A percentile compares a stretch with the other conserved stretches of the same genome.
Evolutionary conservation across 2,329 filamentous ascomycete species (phyloP).

Genomic region (Cryphonectria japonica): DNA sequence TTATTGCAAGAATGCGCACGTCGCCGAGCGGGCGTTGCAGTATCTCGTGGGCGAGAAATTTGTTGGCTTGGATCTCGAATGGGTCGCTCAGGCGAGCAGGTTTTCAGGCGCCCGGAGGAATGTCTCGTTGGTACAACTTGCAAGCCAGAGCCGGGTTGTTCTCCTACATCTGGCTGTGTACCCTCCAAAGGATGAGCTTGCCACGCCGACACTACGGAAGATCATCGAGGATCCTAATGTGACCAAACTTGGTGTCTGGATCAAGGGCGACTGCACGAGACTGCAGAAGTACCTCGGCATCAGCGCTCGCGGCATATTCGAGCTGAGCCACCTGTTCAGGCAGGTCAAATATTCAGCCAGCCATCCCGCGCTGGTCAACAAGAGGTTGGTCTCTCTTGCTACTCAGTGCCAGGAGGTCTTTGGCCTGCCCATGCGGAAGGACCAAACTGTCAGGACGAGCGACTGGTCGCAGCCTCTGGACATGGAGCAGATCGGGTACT

Average conservation of each 20-base stretch:
- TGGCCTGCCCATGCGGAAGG: constrained; percentile 76
- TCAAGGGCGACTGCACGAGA: constrained; percentile 72
- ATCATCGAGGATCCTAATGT: constrained; percentile 74
- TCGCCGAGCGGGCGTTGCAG: constrained; percentile 68
- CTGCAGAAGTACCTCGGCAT: constrained; percentile 69
- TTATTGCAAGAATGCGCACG: constrained; percentile 72
- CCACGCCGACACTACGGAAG: constrained; percentile 70
- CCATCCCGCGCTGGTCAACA: constrained; percentile 64
- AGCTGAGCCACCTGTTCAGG: constrained; percentile 81
- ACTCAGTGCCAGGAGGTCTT: constrained; percentile 73
- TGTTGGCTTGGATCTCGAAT: constrained; percentile 91
- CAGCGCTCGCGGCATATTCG: constrained; percentile 69
- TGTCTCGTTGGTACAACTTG: constrained; percentile 82
- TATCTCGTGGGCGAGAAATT: constrained; percentile 72
- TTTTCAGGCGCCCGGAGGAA: constrained; percentile 63
- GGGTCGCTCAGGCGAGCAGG: constrained; percentile 61
- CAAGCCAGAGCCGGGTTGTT: constrained; percentile 74
- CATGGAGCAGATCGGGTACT: constrained; percentile 70
- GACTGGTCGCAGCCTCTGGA: constrained; percentile 72
- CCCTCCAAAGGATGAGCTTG: constrained; percentile 56
- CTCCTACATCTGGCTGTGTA: constrained; percentile 81
- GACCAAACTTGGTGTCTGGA: constrained; percentile 76
- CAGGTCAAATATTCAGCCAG: constrained; percentile 69
- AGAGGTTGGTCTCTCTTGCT: constrained; percentile 66
- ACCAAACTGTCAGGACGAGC: constrained; percentile 67